phyloP scores from a whole-genome alignment of 164 flowering plant genomes.

The Chloranthus sessilifolius region DNA sequence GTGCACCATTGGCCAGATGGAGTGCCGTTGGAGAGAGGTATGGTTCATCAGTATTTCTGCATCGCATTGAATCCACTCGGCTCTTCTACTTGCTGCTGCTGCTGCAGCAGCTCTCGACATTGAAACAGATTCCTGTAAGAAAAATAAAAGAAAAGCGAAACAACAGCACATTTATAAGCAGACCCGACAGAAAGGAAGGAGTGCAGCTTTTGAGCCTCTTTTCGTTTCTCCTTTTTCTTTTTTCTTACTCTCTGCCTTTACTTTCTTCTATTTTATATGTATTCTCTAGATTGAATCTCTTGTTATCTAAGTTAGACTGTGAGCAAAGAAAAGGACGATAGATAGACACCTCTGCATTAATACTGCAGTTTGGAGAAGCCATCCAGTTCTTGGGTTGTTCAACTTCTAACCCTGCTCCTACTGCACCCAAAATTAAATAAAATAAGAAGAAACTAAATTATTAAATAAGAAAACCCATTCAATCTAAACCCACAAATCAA shows the following conservation, averaged over 20 bases:
- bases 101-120: constrained; percentile 36
- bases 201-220: constrained; percentile 64
- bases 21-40: constrained; percentile 32
- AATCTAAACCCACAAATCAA: no score
- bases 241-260: constrained; percentile 8
- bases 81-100: constrained; percentile 36
- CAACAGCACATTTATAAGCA: constrained; percentile 26
- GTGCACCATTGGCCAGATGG: constrained; percentile 61
- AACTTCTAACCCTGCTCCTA: constrained; percentile 45
- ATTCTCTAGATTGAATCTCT: no score
- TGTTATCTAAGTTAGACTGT: neutral
- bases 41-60: constrained; percentile 37
- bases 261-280: constrained; percentile 3
- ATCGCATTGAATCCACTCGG: constrained; percentile 45
- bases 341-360: constrained; percentile 17
- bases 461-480: no score
- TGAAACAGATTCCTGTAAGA: constrained; percentile 42
- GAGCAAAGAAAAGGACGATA: constrained; percentile 3
- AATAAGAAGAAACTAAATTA: no score
- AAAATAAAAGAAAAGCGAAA: constrained; percentile 9
- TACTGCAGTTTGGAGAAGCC: constrained; percentile 47
- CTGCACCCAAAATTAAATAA: constrained; percentile 35
- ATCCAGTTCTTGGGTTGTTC: constrained; percentile 58
- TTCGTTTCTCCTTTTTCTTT: constrained; percentile 12
- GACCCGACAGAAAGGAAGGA: constrained; percentile 77